Evolutionary conservation across 169 alveolate genomes (phyloP).

Genomic region (Plasmodium knowlesi): DNA sequence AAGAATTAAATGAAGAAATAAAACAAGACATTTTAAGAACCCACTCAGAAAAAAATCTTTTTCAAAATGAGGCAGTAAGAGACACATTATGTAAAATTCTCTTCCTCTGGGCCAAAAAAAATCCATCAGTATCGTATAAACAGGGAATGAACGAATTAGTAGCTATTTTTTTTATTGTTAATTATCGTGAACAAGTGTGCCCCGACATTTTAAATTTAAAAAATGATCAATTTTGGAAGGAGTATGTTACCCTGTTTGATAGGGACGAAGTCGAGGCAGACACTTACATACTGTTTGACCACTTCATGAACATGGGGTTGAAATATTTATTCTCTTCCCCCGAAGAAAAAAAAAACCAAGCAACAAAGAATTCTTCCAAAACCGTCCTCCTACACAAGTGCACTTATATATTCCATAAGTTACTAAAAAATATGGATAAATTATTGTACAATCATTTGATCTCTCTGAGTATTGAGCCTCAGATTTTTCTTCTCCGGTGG

Average conservation of each 20-base stretch:
- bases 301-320: constrained; percentile 83
- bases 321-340: constrained; percentile 83
- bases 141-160: constrained; percentile 86
- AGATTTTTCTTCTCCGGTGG: constrained; percentile 86
- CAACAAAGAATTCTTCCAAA: constrained; percentile 47
- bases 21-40: constrained; percentile 85
- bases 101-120: constrained; percentile 83
- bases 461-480: constrained; percentile 82
- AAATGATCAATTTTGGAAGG: constrained; percentile 1
- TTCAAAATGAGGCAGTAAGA: constrained; percentile 78
- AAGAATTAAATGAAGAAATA: constrained; percentile 81
- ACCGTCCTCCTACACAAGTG: constrained; percentile 84
- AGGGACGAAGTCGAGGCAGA: constrained; percentile 86
- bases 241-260: constrained; percentile 38
- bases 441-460: constrained; percentile 77
- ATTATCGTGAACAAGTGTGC: constrained; percentile 65
- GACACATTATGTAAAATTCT: constrained; percentile 78
- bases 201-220: neutral
- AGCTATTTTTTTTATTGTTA: constrained; percentile 81
- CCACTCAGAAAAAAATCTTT: constrained; percentile 82
- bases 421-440: constrained; percentile 79
- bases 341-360: constrained; percentile 68
- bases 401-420: constrained; percentile 77
- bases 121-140: constrained; percentile 78
- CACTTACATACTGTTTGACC: constrained; percentile 84